Evolutionary conservation across 495 filamentous ascomycete species (phyloP), one percentile per base, ranked within the genome.

Genomic region (Delitschia confertaspora): DNA sequence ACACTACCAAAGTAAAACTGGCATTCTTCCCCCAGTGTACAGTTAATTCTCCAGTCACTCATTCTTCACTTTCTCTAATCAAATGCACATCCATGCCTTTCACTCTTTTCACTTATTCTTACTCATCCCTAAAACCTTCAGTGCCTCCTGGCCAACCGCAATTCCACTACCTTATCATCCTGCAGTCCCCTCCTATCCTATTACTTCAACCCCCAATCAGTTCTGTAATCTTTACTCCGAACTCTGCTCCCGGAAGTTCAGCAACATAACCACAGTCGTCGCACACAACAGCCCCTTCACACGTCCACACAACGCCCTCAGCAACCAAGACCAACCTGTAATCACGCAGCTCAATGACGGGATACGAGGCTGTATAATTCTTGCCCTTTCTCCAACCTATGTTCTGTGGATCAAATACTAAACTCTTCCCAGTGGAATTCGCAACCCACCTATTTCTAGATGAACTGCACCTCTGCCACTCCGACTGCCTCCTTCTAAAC

Each of bases 211-310:
- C 4, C 64, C 62, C 44, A 58, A 43, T 0, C 35, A 56, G 18
- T 48, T 85, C 3, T 95, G 88, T 69, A 95, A 95, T 60, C 72
- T 74, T 55, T 83, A 88, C 51, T 62, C 76, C 10, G 84, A 91
- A 58, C 77, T 93, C 56, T 95, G 88, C 64, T 59, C 58, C 13
- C 73, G 86, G 34, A 76, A 75, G 40, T 93, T 88, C 58, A 82
- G 82, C 66, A 89, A 95, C 60, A 83, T 95, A 59, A 88, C 87
- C 42, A 68, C 83, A 53, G 77, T 95, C 2, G 83, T 80, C 11
- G 80, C 83, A 8, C 80, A 95, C 65, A 94, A 94, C 66, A 87
- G 81, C 25, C 83, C 86, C 18, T 95, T 95, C 58, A 75, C 78
- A 19, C 33, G 57, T 19, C 49, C 67, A 50, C 74, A 80, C 57